Percentiles rank a stretch among this genome's conserved stretches.
phyloP scores from a whole-genome alignment of 1,139 yeast genomes.

The Geotrichum reessii region DNA sequence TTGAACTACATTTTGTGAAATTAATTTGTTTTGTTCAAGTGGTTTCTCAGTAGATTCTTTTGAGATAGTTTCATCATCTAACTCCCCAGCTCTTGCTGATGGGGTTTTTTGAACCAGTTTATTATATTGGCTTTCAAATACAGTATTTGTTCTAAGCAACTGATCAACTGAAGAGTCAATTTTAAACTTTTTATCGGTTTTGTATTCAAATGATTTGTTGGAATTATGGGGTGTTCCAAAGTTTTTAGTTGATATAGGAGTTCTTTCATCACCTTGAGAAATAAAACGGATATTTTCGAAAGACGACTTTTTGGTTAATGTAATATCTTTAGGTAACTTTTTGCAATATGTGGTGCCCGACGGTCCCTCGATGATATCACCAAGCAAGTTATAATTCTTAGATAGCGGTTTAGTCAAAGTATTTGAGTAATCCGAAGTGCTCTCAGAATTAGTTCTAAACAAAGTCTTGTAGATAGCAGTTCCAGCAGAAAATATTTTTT shows the following conservation, averaged over 20 bases:
- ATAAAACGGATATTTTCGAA: neutral
- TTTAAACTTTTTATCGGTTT: neutral
- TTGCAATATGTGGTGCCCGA: conserved; percentile 11
- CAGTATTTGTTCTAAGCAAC: too few species aligned
- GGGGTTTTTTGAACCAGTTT: too few species aligned
- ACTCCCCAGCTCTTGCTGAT: too few species aligned
- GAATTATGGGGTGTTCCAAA: neutral
- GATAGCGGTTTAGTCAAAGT: neutral
- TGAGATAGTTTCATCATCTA: too few species aligned
- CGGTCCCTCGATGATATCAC: neutral
- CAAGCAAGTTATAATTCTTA: neutral
- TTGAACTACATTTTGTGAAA: too few species aligned
- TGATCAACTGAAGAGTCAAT: too few species aligned
- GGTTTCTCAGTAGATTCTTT: too few species aligned
- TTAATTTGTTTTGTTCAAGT: too few species aligned
- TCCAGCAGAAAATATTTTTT: neutral
- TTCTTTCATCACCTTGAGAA: neutral
- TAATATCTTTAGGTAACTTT: neutral
- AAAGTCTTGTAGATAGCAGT: neutral
- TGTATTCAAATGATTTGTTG: neutral
- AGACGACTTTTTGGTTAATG: neutral
- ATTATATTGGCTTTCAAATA: too few species aligned
- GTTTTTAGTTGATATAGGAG: neutral
- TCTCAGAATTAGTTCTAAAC: neutral
- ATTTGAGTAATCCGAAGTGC: neutral